Base-by-base conservation (phyloP, 495 filamentous ascomycete genomes). In the Aspergillus olivimuriae region DNA sequence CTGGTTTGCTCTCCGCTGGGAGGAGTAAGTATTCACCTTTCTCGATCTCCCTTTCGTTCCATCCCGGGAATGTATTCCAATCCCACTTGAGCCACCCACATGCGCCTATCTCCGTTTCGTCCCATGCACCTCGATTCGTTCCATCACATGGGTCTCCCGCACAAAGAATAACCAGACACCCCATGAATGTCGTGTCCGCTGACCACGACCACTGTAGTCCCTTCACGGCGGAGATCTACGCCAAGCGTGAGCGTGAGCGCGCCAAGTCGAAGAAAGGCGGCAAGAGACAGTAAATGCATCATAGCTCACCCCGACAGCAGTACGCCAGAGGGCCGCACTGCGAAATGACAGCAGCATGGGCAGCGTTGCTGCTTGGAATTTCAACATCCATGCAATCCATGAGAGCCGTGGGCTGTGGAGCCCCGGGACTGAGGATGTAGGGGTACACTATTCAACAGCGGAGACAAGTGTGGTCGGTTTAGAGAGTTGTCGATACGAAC, bases 201-300 rank as follows among this genome's bases (percentile, higher is more conserved):
- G 33, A 60, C 46, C 28, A 37, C 39, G 32, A 35, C 34, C 40
- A 5, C n/a, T 48, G 35, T 53, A 83, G 80, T 72, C 91, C 91
- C n/a, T 98, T 98, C 68, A 98, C 92, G 23, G 79, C 79, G 1
- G 86, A 77, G 48, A 98, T 98, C 50, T 98, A 97, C 65, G 84
- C 83, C 43, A 94, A 95, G 81, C 82, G 92, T 30, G 69, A 73
- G 48, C 69, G 69, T 18, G 63, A 70, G 51, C 66, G 63, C 22
- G 59, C 64, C 14, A 71, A 70, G 49, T 44, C 47, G 16, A 68
- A 67, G 57, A 51, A 58, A 43, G 58, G 57, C 46, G 62, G 65
- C 51, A 70, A 72, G 60, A 50, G 50, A 43, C 62, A 60, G 51
- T 73, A 66, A 58, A 47, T 20, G 1, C 18, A 7, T 9, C 34